These are phyloP conservation scores for Otatea glauca DNA, from an alignment of 176 grass and related monocot genomes.

Conservation along the genomic window DNA sequence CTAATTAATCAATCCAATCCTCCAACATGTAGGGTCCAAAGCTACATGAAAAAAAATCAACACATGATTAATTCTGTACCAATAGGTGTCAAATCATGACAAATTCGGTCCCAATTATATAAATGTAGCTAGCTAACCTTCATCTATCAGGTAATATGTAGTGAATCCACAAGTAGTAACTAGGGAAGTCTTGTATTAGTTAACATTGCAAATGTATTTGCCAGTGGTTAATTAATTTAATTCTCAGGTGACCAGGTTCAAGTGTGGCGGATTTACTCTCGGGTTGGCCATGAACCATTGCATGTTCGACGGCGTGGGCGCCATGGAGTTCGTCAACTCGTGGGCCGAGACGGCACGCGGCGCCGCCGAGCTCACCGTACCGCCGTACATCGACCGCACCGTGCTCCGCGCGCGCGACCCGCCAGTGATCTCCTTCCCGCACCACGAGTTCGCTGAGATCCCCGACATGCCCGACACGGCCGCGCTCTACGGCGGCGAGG, in stretches of 20 bases:
- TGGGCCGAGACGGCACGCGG: conserved; percentile 91
- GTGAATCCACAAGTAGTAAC: no score
- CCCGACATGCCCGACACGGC: conserved; percentile 66
- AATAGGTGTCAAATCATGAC: background rate
- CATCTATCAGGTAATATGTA: background rate
- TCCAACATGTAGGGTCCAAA: background rate
- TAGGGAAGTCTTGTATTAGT: background rate
- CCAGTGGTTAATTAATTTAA: background rate
- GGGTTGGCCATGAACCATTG: conserved; percentile 91
- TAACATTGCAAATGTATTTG: background rate
- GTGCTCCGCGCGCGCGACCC: conserved; percentile 62
- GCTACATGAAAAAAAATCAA: background rate
- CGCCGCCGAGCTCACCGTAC: conserved; percentile 58
- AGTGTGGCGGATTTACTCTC: conserved; percentile 78
- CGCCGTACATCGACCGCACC: conserved; percentile 73
- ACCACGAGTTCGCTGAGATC: conserved; percentile 88
- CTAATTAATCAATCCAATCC: background rate
- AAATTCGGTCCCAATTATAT: background rate
- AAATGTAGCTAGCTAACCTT: background rate
- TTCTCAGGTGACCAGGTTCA: conserved; percentile 81
- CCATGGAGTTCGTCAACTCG: conserved; percentile 98
- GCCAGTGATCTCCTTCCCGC: conserved; percentile 58
- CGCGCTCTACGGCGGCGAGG: conserved; percentile 54
- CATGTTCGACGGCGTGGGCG: conserved; percentile 91
- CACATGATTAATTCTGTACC: background rate